Percentiles rank a stretch among this genome's conserved stretches.
These are phyloP conservation scores for Hirschioporus abietinus DNA, from an alignment of 768 basidiomycete genomes.

Conservation along the genomic window DNA sequence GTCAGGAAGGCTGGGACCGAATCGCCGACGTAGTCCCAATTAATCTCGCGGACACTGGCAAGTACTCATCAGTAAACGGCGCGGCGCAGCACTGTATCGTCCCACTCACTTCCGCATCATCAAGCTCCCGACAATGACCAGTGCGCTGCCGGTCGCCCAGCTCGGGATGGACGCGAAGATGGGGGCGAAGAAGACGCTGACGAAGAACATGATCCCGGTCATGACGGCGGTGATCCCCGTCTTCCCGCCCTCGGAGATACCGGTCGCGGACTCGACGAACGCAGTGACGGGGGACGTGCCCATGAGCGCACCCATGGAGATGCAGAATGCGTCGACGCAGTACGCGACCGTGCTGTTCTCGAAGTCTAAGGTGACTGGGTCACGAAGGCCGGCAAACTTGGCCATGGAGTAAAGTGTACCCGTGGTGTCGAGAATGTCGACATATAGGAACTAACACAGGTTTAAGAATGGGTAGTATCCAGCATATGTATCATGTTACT, in stretches of 20 bases:
- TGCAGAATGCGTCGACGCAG: constrained; percentile 77
- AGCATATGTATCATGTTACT: background rate
- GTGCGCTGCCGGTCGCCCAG: constrained; percentile 84
- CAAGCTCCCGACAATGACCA: constrained; percentile 81
- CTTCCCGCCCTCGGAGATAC: constrained; percentile 82
- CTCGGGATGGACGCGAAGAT: constrained; percentile 83
- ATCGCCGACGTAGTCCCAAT: constrained; percentile 87
- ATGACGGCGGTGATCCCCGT: constrained; percentile 78
- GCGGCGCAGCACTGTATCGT: background rate
- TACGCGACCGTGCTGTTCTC: constrained; percentile 80
- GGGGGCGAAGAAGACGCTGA: constrained; percentile 84
- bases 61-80: constrained; percentile 4
- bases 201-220: constrained; percentile 70
- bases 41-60: constrained; percentile 69
- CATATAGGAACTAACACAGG: constrained; percentile 7
- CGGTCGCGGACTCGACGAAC: constrained; percentile 78
- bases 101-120: constrained; percentile 77
- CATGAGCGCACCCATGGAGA: constrained; percentile 75
- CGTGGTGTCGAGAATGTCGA: constrained; percentile 31
- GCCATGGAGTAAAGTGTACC: constrained; percentile 90
- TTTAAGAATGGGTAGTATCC: constrained; percentile 67
- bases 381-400: constrained; percentile 83
- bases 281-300: constrained; percentile 81
- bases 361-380: constrained; percentile 81
- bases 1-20: constrained; percentile 85